phyloP scores from a whole-genome alignment of 1,284 basidiomycete genomes.

The Trichosporon asahii region DNA sequence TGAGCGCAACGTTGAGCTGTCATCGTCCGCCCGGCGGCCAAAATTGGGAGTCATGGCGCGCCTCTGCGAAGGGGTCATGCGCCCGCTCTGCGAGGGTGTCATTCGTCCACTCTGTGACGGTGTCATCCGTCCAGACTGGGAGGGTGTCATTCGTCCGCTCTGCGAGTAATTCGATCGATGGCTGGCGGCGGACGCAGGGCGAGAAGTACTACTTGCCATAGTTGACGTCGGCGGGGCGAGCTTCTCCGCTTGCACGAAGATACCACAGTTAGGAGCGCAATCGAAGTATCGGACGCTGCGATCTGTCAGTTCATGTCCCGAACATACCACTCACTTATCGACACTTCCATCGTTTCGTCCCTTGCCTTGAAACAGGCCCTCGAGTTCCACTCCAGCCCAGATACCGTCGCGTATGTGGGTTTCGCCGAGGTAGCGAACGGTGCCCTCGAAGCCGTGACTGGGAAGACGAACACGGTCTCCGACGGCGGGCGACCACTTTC shows the following conservation, averaged over 20 bases:
- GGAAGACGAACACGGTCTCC: constrained; percentile 81
- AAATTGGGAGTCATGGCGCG: constrained; percentile 22
- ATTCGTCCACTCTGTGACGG: constrained; percentile 42
- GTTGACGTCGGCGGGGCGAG: constrained; percentile 65
- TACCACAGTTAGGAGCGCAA: constrained; percentile 80
- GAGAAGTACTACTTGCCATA: constrained; percentile 48
- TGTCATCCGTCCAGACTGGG: constrained; percentile 56
- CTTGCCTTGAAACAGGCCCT: constrained; percentile 77
- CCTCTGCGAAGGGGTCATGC: constrained; percentile 24
- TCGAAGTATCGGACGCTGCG: constrained; percentile 74
- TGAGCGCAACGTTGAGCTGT: constrained; percentile 23
- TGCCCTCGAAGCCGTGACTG: constrained; percentile 73
- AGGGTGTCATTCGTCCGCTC: constrained; percentile 58
- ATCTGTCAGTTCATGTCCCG: constrained; percentile 9
- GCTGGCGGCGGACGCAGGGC: constrained; percentile 77
- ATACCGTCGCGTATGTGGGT: constrained; percentile 80
- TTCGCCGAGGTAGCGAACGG: constrained; percentile 69
- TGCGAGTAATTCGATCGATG: constrained; percentile 48
- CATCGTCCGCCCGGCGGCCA: neutral
- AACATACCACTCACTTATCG: constrained; percentile 63
- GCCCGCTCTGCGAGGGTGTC: constrained; percentile 29
- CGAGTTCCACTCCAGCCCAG: constrained; percentile 89
- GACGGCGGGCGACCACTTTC: constrained; percentile 49
- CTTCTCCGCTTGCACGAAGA: constrained; percentile 81
- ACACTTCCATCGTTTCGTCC: constrained; percentile 95